These are phyloP conservation scores for Cicer judaicum DNA, from an alignment of 306 rosid species.

Conservation along the genomic window DNA sequence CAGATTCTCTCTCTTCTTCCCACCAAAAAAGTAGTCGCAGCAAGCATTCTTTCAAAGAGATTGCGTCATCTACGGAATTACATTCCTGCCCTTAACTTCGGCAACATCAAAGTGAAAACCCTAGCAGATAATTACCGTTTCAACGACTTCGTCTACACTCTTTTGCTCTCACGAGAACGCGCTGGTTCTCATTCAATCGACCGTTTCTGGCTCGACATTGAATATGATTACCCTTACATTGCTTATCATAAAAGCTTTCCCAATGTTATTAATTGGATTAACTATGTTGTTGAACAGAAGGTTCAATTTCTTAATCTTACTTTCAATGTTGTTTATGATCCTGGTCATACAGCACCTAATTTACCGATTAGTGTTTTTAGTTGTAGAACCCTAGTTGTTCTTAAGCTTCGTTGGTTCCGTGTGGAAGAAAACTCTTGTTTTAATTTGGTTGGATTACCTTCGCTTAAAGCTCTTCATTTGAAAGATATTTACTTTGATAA, in stretches of 20 bases:
- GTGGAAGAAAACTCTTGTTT: background rate
- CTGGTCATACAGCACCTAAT: background rate
- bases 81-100: background rate
- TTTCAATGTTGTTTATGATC: background rate
- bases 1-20: background rate
- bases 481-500: background rate
- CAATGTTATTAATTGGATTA: background rate
- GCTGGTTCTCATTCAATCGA: background rate
- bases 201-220: background rate
- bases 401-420: background rate
- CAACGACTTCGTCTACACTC: background rate
- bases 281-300: background rate
- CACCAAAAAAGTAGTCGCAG: background rate
- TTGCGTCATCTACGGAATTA: background rate
- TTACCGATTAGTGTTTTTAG: background rate
- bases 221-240: background rate
- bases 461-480: conserved; percentile 12
- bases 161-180: background rate
- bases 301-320: background rate
- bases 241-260: background rate
- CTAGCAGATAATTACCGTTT: background rate
- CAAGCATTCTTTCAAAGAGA: background rate
- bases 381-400: conserved; percentile 2
- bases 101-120: background rate
- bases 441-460: background rate